Conservation (phyloP, 176 grass and related monocot species). For the Triticum aestivum region IWGSC_CS_RefSeq_v2.1 NC_057800.1:8673249-8673748, state of each 20-base stretch:
- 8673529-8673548: conserved; percentile 62
- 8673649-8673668: conserved; percentile 8
- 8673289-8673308: conserved; percentile 3
- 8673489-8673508: conserved; percentile 37
- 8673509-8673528: conserved; percentile 63
- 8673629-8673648: not conserved
- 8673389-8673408: conserved; percentile 16
- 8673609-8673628: conserved; percentile 16
- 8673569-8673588: conserved; percentile 39
- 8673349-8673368: not conserved
- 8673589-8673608: conserved; percentile 27
- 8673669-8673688: conserved; percentile 17
- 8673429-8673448: conserved; percentile 51
- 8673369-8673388: conserved; percentile 6
- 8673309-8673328: not conserved
- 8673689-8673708: not conserved
- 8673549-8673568: conserved; percentile 15
- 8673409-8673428: conserved; percentile 32
- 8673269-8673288: not conserved
- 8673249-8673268: not conserved
- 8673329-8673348: not conserved
- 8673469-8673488: conserved; percentile 58
- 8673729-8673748: conserved; percentile 33
- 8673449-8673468: conserved; percentile 46
- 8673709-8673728: conserved; percentile 19